Conservation (phyloP, 306 rosid species). For the Dicorynia guianensis region DNA sequence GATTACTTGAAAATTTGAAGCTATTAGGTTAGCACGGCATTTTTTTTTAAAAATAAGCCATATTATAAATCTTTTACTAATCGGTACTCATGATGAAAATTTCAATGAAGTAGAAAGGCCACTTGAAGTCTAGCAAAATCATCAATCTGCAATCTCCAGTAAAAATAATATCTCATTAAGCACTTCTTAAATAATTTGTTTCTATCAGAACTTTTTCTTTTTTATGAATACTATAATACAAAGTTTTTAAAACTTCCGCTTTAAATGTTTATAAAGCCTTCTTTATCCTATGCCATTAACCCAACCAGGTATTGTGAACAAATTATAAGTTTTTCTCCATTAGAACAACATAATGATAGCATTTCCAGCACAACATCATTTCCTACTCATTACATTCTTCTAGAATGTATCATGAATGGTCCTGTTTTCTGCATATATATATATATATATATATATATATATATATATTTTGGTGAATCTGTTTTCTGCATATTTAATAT, state of each 20-base stretch:
- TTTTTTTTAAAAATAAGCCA: constrained; percentile 1
- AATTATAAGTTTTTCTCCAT: constrained; percentile 9
- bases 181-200: constrained; percentile 3
- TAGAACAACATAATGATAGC: background rate
- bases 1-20: constrained; percentile 16
- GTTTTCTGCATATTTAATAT: background rate
- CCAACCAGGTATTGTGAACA: constrained; percentile 6
- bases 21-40: background rate
- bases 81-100: background rate
- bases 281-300: constrained; percentile 15
- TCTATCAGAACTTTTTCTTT: background rate
- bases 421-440: background rate
- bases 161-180: too few relatives aligned
- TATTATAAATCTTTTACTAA: constrained; percentile 14
- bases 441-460: background rate
- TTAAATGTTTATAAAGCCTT: constrained; percentile 6
- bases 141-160: background rate
- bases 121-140: background rate
- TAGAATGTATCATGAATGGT: background rate
- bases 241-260: background rate
- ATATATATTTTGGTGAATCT: background rate
- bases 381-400: constrained; percentile 1
- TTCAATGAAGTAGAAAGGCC: background rate
- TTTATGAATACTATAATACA: constrained; percentile 1
- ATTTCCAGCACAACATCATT: background rate